Conservation (phyloP, 2,329 filamentous ascomycete genomes). For the Moelleriella libera region DNA sequence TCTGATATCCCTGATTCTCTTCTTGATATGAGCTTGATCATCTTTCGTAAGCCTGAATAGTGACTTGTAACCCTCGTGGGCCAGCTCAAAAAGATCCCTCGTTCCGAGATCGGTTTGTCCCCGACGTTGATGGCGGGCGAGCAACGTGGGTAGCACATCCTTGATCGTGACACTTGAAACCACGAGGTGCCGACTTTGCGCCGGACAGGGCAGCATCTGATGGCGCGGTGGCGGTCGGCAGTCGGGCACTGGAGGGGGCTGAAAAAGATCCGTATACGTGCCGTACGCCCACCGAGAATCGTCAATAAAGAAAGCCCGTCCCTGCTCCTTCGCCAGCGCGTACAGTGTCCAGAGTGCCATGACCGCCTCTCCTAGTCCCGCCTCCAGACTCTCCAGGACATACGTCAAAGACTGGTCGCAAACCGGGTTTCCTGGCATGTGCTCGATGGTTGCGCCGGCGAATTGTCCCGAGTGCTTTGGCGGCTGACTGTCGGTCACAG, state of each 20-base stretch:
- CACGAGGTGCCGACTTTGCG: conserved; percentile 59
- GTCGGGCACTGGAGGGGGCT: conserved; percentile 44
- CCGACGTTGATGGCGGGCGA: conserved; percentile 17
- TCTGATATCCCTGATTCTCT: conserved; percentile 42
- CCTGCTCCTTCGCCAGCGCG: conserved; percentile 60
- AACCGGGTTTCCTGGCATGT: conserved; percentile 32
- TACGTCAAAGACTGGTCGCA: conserved; percentile 66
- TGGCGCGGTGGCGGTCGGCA: conserved; percentile 62
- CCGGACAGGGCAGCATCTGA: conserved; percentile 69
- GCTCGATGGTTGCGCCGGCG: conserved; percentile 31
- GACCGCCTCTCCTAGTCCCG: conserved; percentile 62
- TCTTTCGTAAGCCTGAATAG: conserved; percentile 56
- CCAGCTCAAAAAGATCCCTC: conserved; percentile 51
- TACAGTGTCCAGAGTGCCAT: conserved; percentile 78
- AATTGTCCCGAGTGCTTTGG: conserved; percentile 27
- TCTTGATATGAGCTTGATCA: conserved; percentile 50
- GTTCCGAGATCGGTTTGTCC: conserved; percentile 10
- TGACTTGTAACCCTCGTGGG: conserved; percentile 55
- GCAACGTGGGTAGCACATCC: conserved; percentile 47
- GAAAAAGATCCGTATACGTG: conserved; percentile 58
- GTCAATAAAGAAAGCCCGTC: conserved; percentile 69
- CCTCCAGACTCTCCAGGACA: conserved; percentile 57
- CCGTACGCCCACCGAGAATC: conserved; percentile 77
- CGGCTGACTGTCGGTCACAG: conserved; percentile 17
- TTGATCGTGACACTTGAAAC: conserved; percentile 54